A percentile compares a stretch with the other conserved stretches of the same genome.
Conservation (phyloP, 2,329 filamentous ascomycete species). For the Plectosphaerella cucumerina region DNA sequence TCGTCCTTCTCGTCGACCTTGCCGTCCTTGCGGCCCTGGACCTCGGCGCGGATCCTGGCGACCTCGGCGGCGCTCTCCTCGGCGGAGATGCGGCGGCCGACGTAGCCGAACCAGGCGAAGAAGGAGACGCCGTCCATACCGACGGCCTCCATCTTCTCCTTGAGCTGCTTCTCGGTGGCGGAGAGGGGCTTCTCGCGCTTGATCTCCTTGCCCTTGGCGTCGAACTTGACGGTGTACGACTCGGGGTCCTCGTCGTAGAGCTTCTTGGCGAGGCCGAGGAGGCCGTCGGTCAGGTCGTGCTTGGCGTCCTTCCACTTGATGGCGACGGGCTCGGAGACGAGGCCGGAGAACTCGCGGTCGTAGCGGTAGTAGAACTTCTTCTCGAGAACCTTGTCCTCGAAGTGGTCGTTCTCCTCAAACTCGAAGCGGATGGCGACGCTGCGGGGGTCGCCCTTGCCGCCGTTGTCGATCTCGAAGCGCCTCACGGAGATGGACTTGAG, state of each 20-base stretch:
- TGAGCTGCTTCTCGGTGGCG: constrained; percentile 44
- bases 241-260: constrained; percentile 54
- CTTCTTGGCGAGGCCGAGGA: constrained; percentile 69
- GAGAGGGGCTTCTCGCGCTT: constrained; percentile 32
- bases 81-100: constrained; percentile 62
- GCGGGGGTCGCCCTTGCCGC: constrained; percentile 68
- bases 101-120: constrained; percentile 86
- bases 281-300: constrained; percentile 75
- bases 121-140: constrained; percentile 69
- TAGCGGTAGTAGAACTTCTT: constrained; percentile 90
- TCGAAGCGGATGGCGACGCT: constrained; percentile 74
- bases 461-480: constrained; percentile 68
- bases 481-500: constrained; percentile 69
- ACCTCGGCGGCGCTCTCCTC: constrained; percentile 65
- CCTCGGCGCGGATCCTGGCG: constrained; percentile 57
- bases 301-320: constrained; percentile 85
- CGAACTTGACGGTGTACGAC: constrained; percentile 26
- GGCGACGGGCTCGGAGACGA: constrained; percentile 83
- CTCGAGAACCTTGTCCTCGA: constrained; percentile 71
- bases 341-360: constrained; percentile 64
- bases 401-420: constrained; percentile 78
- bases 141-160: constrained; percentile 53
- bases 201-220: constrained; percentile 23
- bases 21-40: constrained; percentile 42
- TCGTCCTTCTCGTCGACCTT: constrained; percentile 42